A percentile compares a stretch with the other conserved stretches of the same genome.
Conservation (phyloP, 2,329 filamentous ascomycete species). For the Penicillium sp. region DNA sequence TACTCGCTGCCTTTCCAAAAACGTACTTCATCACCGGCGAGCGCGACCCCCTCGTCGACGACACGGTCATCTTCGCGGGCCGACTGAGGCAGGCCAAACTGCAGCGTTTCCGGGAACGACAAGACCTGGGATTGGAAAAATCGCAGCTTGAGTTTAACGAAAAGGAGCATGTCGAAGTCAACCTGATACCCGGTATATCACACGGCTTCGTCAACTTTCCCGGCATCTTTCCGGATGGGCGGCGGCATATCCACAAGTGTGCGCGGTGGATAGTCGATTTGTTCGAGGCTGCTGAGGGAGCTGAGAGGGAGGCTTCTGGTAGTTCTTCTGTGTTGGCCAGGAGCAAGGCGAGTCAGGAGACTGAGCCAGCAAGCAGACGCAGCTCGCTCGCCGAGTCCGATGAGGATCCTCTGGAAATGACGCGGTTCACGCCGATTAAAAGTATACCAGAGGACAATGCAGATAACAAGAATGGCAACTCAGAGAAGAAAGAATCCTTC, state of each 20-base stretch:
- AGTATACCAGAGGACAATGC: not conserved
- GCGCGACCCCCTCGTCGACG: constrained; percentile 90
- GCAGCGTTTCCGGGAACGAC: constrained; percentile 52
- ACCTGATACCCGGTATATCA: constrained; percentile 79
- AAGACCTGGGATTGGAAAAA: constrained; percentile 54
- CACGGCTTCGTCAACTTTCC: constrained; percentile 96
- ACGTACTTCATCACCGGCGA: constrained; percentile 93
- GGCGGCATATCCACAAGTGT: constrained; percentile 78
- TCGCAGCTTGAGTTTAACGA: constrained; percentile 61
- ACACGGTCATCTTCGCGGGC: constrained; percentile 94
- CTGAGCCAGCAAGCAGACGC: constrained; percentile 41
- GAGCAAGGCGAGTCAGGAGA: constrained; percentile 2
- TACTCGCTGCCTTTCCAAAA: constrained; percentile 85
- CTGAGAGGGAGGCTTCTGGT: constrained; percentile 18
- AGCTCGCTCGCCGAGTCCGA: constrained; percentile 58
- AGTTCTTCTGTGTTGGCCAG: constrained; percentile 15
- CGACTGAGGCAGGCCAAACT: constrained; percentile 75
- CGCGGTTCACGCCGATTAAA: constrained; percentile 23
- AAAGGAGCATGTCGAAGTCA: constrained; percentile 73
- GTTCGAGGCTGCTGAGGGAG: constrained; percentile 44
- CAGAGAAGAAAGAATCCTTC: not conserved
- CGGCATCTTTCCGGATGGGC: constrained; percentile 79
- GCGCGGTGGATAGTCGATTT: constrained; percentile 77
- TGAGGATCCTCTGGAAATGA: constrained; percentile 77
- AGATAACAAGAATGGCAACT: not conserved